phyloP scores from a whole-genome alignment of 2,329 filamentous ascomycete species.

The Phialophora expanda region DNA sequence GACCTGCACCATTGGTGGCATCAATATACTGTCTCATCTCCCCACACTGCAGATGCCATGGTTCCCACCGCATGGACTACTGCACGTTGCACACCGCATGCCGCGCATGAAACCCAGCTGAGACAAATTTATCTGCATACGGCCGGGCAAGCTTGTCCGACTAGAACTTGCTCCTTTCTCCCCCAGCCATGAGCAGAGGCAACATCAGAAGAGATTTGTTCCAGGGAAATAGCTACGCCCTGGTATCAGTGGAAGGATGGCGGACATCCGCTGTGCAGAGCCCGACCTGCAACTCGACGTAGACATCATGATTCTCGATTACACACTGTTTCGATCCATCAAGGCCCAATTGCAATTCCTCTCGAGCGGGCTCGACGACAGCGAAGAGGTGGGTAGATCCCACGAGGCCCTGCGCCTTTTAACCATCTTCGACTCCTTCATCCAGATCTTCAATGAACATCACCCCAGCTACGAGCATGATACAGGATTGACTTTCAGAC shows the following conservation, averaged over 20 bases:
- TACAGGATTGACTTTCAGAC: slow-evolving; percentile 17
- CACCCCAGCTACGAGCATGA: slow-evolving; percentile 23
- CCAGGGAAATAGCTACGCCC: background rate
- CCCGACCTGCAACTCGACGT: slow-evolving; percentile 38
- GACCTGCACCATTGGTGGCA: background rate
- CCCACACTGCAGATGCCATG: background rate
- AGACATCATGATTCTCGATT: slow-evolving; percentile 40
- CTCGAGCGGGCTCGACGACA: background rate
- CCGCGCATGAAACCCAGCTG: background rate
- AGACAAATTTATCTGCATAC: background rate
- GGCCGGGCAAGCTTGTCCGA: background rate
- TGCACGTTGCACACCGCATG: background rate
- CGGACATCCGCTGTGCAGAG: slow-evolving; percentile 35
- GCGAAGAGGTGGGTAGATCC: slow-evolving; percentile 1
- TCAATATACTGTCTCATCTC: background rate
- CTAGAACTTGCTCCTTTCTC: background rate
- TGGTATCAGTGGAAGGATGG: slow-evolving; percentile 19
- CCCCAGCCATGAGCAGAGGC: background rate
- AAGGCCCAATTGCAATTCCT: slow-evolving; percentile 28
- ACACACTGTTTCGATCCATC: slow-evolving; percentile 37
- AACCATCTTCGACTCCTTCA: slow-evolving; percentile 28
- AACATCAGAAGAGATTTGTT: background rate
- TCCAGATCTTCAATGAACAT: slow-evolving; percentile 30
- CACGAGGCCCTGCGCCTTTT: slow-evolving; percentile 9
- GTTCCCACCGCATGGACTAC: background rate